These are phyloP conservation scores for Rhynchosporium graminicola DNA, from an alignment of 2,329 filamentous ascomycete genomes.

Conservation along the genomic window DNA sequence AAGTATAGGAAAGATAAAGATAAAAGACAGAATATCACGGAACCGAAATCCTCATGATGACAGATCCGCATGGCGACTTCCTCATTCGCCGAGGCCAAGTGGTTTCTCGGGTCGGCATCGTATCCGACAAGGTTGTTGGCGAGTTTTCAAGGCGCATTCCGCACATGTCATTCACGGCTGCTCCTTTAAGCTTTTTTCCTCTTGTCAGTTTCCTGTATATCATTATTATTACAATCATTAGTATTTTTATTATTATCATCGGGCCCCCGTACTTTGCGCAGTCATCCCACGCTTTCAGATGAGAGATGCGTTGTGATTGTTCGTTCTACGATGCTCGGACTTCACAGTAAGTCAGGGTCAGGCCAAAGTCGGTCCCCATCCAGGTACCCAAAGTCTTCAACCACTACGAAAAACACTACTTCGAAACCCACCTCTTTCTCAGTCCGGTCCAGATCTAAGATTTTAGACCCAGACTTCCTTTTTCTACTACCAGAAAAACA, in stretches of 20 bases:
- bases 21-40: neutral
- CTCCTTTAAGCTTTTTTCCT: slow-evolving; percentile 15
- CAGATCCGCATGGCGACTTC: neutral
- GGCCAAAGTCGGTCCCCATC: neutral
- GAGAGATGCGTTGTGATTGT: no score
- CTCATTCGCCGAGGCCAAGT: neutral
- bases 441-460: neutral
- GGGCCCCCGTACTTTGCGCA: no score
- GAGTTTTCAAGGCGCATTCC: neutral
- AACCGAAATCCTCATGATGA: neutral
- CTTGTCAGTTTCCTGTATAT: no score
- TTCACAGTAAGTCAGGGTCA: neutral
- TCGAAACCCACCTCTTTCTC: slow-evolving; percentile 4
- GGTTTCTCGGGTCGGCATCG: neutral
- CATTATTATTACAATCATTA: no score
- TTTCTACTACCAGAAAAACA: neutral
- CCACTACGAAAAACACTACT: neutral
- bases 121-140: slow-evolving; percentile 23
- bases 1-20: neutral
- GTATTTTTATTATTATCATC: no score
- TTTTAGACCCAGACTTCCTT: neutral
- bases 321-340: neutral
- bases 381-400: neutral
- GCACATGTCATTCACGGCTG: slow-evolving; percentile 9
- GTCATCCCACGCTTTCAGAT: no score